Evolutionary conservation across 345 rosid genomes (phyloP).

Genomic region (Gossypium rotundifolium): DNA sequence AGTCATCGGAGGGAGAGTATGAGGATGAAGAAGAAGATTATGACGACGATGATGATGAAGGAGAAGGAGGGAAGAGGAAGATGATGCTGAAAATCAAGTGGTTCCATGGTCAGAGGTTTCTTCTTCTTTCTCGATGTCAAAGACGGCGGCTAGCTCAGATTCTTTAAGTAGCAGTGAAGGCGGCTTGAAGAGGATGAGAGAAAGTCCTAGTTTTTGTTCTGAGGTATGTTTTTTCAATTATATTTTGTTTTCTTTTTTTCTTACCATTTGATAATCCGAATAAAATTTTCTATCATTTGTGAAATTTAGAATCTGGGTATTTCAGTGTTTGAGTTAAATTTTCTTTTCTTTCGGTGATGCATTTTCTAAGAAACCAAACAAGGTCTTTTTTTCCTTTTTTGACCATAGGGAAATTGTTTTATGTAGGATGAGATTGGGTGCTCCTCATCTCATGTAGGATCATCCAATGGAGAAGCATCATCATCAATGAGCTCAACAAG

Average conservation of each 20-base stretch:
- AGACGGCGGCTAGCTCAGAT: constrained; percentile 30
- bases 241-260: neutral
- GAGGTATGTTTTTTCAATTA: constrained; percentile 31
- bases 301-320: neutral
- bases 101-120: constrained; percentile 56
- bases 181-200: constrained; percentile 36
- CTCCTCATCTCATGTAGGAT: constrained; percentile 29
- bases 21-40: constrained; percentile 24
- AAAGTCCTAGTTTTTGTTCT: constrained; percentile 28
- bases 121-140: constrained; percentile 13
- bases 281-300: neutral
- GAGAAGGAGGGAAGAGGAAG: constrained; percentile 20
- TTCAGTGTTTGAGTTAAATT: neutral
- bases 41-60: neutral
- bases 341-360: neutral
- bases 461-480: constrained; percentile 20
- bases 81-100: constrained; percentile 71
- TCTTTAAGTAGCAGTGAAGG: constrained; percentile 39
- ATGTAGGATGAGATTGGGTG: constrained; percentile 54
- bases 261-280: neutral
- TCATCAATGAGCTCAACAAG: constrained; percentile 13
- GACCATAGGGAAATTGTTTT: neutral
- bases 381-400: neutral
- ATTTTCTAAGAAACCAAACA: constrained; percentile 14
- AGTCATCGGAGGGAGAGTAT: constrained; percentile 8